Percentiles rank a stretch among this genome's conserved stretches.
These are phyloP conservation scores for Aspergillus awamori DNA, from an alignment of 2,329 filamentous ascomycete species.

Conservation along the genomic window DNA sequence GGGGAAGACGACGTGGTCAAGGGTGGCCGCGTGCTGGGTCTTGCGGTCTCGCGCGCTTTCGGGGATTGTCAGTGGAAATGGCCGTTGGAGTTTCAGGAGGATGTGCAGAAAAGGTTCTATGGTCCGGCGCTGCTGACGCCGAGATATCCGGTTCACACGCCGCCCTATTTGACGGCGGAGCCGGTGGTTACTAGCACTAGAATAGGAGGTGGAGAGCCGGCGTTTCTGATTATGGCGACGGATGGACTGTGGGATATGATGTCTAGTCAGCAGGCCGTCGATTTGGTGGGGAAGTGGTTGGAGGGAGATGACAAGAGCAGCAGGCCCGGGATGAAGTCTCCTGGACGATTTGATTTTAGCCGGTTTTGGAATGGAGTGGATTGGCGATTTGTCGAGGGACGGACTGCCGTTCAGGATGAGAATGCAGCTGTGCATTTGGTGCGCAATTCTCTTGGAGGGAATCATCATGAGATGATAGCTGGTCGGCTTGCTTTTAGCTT, in stretches of 20 bases:
- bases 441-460: conserved; percentile 57
- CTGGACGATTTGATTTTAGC: conserved; percentile 28
- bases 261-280: conserved; percentile 60
- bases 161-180: conserved; percentile 69
- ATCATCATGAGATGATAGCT: conserved; percentile 38
- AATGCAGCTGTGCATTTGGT: conserved; percentile 57
- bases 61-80: conserved; percentile 72
- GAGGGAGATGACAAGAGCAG: conserved; percentile 41
- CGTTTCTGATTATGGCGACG: conserved; percentile 68
- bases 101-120: conserved; percentile 38
- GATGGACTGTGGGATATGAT: conserved; percentile 70
- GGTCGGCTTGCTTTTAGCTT: conserved; percentile 31
- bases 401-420: conserved; percentile 55
- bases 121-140: conserved; percentile 49
- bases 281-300: conserved; percentile 61
- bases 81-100: conserved; percentile 53
- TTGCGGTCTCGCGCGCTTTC: conserved; percentile 67
- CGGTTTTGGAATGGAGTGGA: conserved; percentile 21
- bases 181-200: conserved; percentile 64
- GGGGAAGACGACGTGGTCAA: conserved; percentile 62
- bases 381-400: conserved; percentile 45
- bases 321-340: conserved; percentile 23
- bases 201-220: conserved; percentile 51
- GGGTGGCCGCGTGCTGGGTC: conserved; percentile 63
- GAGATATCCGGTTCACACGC: conserved; percentile 46